These are phyloP conservation scores for Colletotrichum gigasporum DNA, from an alignment of 2,329 filamentous ascomycete species.

Conservation along the genomic window DNA sequence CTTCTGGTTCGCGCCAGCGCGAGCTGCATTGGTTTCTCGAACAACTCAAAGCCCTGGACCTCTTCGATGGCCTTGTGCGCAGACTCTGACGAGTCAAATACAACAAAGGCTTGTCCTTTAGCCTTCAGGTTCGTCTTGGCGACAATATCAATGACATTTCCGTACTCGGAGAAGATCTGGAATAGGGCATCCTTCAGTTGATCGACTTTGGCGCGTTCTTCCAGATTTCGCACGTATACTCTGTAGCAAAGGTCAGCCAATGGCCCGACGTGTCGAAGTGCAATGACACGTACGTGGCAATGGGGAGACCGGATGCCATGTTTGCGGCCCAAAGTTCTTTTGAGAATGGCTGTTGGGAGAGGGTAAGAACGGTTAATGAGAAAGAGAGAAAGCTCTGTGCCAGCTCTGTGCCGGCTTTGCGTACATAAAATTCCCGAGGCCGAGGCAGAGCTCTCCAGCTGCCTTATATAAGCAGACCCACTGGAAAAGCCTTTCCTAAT, in stretches of 20 bases:
- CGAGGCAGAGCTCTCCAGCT: too few relatives aligned
- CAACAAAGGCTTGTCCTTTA: slow-evolving; percentile 95
- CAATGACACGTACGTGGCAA: slow-evolving; percentile 80
- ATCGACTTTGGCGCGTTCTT: slow-evolving; percentile 89
- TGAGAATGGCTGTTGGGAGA: neutral
- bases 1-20: slow-evolving; percentile 84
- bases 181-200: slow-evolving; percentile 76
- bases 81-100: slow-evolving; percentile 85
- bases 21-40: slow-evolving; percentile 88
- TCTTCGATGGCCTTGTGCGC: slow-evolving; percentile 86
- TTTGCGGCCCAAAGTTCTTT: neutral
- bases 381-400: too few relatives aligned
- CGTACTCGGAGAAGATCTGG: slow-evolving; percentile 89
- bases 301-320: slow-evolving; percentile 56
- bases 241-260: slow-evolving; percentile 54
- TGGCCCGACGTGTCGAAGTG: slow-evolving; percentile 67
- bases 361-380: too few relatives aligned
- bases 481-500: too few relatives aligned
- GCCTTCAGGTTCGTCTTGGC: slow-evolving; percentile 91
- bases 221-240: slow-evolving; percentile 83
- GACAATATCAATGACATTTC: slow-evolving; percentile 83
- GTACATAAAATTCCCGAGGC: too few relatives aligned
- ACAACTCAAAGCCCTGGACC: slow-evolving; percentile 90
- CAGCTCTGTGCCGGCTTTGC: too few relatives aligned
- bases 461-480: too few relatives aligned